These are phyloP conservation scores for Eucalyptus rudis DNA, from an alignment of 345 rosid species.

Conservation along the genomic window DNA sequence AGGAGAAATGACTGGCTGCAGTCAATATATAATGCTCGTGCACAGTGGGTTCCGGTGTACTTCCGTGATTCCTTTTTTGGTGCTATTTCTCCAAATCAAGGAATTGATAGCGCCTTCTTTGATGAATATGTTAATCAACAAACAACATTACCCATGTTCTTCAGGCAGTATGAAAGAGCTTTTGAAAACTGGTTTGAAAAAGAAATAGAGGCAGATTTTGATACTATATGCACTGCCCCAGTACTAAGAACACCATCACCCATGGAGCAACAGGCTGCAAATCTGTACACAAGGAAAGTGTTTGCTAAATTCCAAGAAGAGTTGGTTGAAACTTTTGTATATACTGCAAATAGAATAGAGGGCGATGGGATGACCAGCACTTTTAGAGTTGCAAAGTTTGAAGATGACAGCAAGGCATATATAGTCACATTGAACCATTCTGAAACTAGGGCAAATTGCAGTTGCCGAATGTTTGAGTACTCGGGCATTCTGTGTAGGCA, in stretches of 20 bases:
- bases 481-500: constrained; percentile 90
- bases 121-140: constrained; percentile 88
- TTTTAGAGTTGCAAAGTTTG: constrained; percentile 93
- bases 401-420: constrained; percentile 71
- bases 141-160: constrained; percentile 78
- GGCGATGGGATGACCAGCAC: constrained; percentile 52
- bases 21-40: constrained; percentile 63
- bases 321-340: constrained; percentile 91
- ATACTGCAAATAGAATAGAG: constrained; percentile 81
- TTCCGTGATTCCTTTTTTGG: constrained; percentile 88
- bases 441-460: constrained; percentile 82
- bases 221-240: constrained; percentile 65
- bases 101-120: constrained; percentile 67
- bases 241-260: constrained; percentile 87
- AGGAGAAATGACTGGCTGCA: constrained; percentile 81
- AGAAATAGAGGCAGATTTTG: constrained; percentile 85
- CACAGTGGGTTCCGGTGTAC: constrained; percentile 87
- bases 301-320: constrained; percentile 94
- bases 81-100: constrained; percentile 49
- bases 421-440: constrained; percentile 61
- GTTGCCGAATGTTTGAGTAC: constrained; percentile 95
- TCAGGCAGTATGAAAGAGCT: constrained; percentile 94
- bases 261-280: constrained; percentile 96
- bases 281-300: constrained; percentile 56
- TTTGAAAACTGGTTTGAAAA: constrained; percentile 75